Evolutionary conservation across 257 asterid genomes (phyloP), one percentile per base, ranked within the genome.

Genomic region (Scutellaria galericulata): DNA sequence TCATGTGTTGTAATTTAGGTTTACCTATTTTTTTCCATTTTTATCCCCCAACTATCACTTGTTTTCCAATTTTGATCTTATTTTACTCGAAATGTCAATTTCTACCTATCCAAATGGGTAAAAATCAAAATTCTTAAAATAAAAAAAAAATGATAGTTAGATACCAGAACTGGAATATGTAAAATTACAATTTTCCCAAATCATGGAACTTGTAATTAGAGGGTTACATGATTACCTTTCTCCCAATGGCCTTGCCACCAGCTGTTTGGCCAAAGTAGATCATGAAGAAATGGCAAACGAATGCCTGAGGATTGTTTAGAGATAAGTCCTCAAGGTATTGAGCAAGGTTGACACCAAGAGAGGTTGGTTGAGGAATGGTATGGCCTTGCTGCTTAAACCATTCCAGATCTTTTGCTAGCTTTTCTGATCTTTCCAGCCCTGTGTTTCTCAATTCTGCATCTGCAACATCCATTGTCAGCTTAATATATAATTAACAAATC

Each of bases 161-260:
- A n/a, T n/a, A n/a, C n/a, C n/a, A n/a, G n/a, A n/a, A n/a, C n/a
- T n/a, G n/a, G n/a, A n/a, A n/a, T n/a, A n/a, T n/a, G n/a, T n/a
- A n/a, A n/a, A n/a, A n/a, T n/a, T n/a, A n/a, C n/a, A n/a, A n/a
- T n/a, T n/a, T n/a, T n/a, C n/a, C n/a, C n/a, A n/a, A n/a, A n/a
- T n/a, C n/a, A n/a, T n/a, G n/a, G n/a, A n/a, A n/a, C n/a, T n/a
- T n/a, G n/a, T n/a, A n/a, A n/a, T n/a, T n/a, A n/a, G n/a, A n/a
- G n/a, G n/a, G n/a, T 18, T 18, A 18, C 18, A 18, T 18, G 18
- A 18, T 18, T 18, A 93, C 98, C 97, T 94, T 94, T 76, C 70
- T 89, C 70, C 98, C 98, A 0, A 94, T 89, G 96, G 89, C 89
- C 79, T 95, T 84, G 52, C 98, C 98, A 67, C 98, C 98, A 75